These are phyloP conservation scores for Solanum hybrid DNA, from an alignment of 305 asterid species.

Conservation along the genomic window DNA sequence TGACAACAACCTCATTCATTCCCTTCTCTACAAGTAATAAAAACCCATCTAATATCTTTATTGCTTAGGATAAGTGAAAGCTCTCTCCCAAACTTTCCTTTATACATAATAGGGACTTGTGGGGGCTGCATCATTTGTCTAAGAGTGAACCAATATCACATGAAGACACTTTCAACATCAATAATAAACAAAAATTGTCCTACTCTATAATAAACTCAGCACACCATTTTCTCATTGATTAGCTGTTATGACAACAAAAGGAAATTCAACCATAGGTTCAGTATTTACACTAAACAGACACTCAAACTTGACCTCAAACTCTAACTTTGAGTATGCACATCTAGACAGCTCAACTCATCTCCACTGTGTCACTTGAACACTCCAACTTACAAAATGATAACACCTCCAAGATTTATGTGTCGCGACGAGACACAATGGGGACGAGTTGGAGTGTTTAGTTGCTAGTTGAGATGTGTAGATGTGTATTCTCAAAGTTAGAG, in stretches of 20 bases:
- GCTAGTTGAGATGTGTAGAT: neutral
- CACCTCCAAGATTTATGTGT: neutral
- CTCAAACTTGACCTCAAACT: neutral
- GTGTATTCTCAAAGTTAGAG: neutral
- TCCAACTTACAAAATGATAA: neutral
- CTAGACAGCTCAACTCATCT: neutral
- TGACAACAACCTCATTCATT: neutral
- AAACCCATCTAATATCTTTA: slow-evolving; percentile 8
- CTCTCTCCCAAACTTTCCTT: neutral
- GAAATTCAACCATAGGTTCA: neutral
- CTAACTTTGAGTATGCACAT: neutral
- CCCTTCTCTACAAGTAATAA: neutral
- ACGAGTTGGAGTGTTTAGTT: neutral
- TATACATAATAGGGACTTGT: slow-evolving; percentile 3
- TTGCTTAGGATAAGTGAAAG: neutral
- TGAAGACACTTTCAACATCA: neutral
- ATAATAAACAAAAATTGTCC: neutral
- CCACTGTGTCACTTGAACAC: neutral
- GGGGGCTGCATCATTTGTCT: slow-evolving; percentile 1
- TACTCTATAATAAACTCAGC: neutral
- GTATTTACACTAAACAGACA: neutral
- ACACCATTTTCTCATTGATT: neutral
- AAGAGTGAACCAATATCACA: neutral
- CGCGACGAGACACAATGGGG: neutral
- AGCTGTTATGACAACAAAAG: neutral